phyloP scores from a whole-genome alignment of 495 filamentous ascomycete species.

The Glutinoglossum americanum region DNA sequence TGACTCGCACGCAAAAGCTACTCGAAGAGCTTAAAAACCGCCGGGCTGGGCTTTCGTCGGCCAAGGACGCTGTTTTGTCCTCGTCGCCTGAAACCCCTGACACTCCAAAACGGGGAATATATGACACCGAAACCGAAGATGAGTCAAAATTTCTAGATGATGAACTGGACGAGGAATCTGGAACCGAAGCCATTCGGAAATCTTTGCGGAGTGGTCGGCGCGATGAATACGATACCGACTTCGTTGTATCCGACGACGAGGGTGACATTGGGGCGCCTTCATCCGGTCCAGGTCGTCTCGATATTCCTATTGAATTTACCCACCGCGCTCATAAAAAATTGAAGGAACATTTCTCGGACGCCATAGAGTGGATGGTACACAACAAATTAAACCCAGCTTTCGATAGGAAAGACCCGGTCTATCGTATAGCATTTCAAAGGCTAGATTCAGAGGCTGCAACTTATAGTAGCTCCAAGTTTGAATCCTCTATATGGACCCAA shows the following conservation, averaged over 20 bases:
- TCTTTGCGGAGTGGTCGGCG: constrained; percentile 7
- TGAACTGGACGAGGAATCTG: constrained; percentile 22
- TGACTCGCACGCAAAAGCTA: neutral
- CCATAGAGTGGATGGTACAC: constrained; percentile 30
- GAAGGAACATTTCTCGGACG: constrained; percentile 58
- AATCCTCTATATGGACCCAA: constrained; percentile 48
- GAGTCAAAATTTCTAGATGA: constrained; percentile 9
- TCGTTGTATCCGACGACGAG: constrained; percentile 40
- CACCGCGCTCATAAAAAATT: constrained; percentile 40
- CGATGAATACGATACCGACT: constrained; percentile 45
- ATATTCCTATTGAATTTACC: constrained; percentile 54
- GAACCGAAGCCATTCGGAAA: constrained; percentile 2
- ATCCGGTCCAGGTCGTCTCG: constrained; percentile 15
- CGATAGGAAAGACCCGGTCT: constrained; percentile 38
- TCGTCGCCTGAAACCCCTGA: neutral
- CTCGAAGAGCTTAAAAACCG: constrained; percentile 2
- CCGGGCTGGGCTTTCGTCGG: neutral
- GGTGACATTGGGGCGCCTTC: constrained; percentile 39
- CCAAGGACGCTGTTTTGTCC: neutral
- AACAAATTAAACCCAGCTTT: constrained; percentile 56
- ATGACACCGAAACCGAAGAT: neutral
- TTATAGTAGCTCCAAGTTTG: constrained; percentile 46
- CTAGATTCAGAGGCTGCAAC: constrained; percentile 50
- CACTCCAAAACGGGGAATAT: neutral
- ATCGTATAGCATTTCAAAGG: constrained; percentile 49